Evolutionary conservation across 2,329 filamentous ascomycete genomes (phyloP).

Genomic region (Pseudonectria buxi): DNA sequence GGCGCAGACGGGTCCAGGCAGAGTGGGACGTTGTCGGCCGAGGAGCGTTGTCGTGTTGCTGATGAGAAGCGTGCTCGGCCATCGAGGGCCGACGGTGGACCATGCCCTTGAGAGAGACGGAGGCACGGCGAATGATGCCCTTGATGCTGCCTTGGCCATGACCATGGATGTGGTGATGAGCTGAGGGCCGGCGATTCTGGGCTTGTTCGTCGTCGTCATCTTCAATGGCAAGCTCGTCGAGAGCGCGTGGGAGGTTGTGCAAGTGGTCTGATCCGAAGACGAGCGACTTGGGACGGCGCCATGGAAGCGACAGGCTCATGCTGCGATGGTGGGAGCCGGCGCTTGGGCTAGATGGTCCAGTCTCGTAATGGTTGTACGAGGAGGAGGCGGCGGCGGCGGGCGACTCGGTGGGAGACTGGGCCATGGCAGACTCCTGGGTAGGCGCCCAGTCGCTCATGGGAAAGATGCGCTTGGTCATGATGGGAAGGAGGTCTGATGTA

Average conservation of each 20-base stretch:
- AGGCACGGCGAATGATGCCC: constrained; percentile 49
- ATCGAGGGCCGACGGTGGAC: constrained; percentile 42
- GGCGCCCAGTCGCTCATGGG: constrained; percentile 36
- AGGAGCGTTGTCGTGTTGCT: constrained; percentile 17
- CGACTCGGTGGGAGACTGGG: neutral
- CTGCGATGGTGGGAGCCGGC: constrained; percentile 37
- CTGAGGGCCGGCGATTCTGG: neutral
- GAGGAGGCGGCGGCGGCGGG: neutral
- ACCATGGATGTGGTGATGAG: constrained; percentile 12
- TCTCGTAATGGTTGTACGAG: constrained; percentile 2
- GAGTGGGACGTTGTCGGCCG: constrained; percentile 43
- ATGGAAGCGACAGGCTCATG: constrained; percentile 44
- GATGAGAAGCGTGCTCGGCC: constrained; percentile 22
- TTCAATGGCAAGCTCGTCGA: constrained; percentile 28
- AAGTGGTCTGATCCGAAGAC: constrained; percentile 30
- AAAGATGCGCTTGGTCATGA: constrained; percentile 32
- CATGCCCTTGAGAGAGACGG: constrained; percentile 46
- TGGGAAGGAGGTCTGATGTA: constrained; percentile 1
- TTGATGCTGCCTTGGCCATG: constrained; percentile 34
- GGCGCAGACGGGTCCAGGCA: constrained; percentile 45
- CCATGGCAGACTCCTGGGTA: constrained; percentile 28
- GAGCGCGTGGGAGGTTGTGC: constrained; percentile 20
- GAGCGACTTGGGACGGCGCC: constrained; percentile 42
- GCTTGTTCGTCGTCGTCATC: constrained; percentile 23
- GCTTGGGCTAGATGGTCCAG: constrained; percentile 4